Conservation (phyloP, 1,284 basidiomycete genomes). For the Ganoderma sinense region DNA sequence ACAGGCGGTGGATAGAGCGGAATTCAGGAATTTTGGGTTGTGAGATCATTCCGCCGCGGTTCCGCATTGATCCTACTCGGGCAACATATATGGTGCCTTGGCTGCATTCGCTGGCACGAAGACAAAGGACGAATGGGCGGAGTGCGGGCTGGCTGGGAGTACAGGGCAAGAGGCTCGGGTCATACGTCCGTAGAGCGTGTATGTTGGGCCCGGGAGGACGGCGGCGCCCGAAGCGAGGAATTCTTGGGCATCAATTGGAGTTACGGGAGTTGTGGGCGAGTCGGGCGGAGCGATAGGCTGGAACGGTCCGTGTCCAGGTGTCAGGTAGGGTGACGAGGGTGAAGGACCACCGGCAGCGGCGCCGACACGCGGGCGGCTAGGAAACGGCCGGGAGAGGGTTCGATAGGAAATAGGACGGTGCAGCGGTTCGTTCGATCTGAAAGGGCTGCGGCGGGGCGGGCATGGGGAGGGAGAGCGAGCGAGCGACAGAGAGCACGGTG, state of each 20-base stretch:
- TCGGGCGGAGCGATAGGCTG: conserved; percentile 9
- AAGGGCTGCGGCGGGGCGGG: neutral
- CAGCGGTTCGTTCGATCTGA: conserved; percentile 2
- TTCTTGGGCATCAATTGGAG: conserved; percentile 2
- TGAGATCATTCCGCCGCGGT: conserved; percentile 15
- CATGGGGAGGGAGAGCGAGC: neutral
- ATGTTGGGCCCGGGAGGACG: neutral
- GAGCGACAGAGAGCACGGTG: neutral
- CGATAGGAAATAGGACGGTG: conserved; percentile 1
- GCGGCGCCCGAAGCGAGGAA: neutral
- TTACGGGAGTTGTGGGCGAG: conserved; percentile 1
- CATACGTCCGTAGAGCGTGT: neutral
- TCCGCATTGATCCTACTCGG: conserved; percentile 10
- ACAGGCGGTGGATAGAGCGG: conserved; percentile 14
- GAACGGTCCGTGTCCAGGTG: conserved; percentile 7
- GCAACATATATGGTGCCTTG: conserved; percentile 1
- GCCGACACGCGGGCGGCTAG: neutral
- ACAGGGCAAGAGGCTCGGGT: neutral
- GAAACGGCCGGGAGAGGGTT: conserved; percentile 1
- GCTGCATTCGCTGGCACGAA: neutral
- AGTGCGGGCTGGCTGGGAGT: neutral
- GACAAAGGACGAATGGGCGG: neutral
- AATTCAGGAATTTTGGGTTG: conserved; percentile 19
- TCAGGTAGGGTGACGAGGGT: neutral
- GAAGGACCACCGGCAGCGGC: neutral